Percentiles rank a stretch among this genome's conserved stretches.
Conservation (phyloP, 164 flowering plant genomes). For the Dillenia suffruticosa region DNA sequence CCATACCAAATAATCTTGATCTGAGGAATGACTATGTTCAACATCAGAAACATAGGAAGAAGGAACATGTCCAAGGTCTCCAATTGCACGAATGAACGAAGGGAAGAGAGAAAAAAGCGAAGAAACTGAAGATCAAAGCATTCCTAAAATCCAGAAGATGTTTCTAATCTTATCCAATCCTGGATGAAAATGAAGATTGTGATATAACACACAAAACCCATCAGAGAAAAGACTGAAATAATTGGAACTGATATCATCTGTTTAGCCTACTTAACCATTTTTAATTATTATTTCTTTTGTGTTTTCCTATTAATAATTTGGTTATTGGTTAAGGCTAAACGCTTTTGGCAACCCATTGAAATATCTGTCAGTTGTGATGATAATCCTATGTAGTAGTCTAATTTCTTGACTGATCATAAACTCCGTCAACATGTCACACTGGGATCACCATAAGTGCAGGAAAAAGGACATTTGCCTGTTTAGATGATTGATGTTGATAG, state of each 20-base stretch:
- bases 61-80: conserved; percentile 60
- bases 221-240: conserved; percentile 24
- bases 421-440: too few relatives aligned
- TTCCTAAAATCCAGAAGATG: conserved; percentile 46
- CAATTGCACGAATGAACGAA: conserved; percentile 38
- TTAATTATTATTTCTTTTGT: too few relatives aligned
- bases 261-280: too few relatives aligned
- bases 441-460: too few relatives aligned
- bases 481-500: too few relatives aligned
- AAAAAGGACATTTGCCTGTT: too few relatives aligned
- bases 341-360: too few relatives aligned
- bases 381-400: too few relatives aligned
- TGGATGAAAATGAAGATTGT: conserved; percentile 55
- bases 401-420: too few relatives aligned
- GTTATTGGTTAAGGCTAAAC: too few relatives aligned
- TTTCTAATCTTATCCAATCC: conserved; percentile 44
- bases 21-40: conserved; percentile 29
- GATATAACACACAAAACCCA: conserved; percentile 44
- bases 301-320: too few relatives aligned
- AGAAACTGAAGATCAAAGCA: conserved; percentile 37
- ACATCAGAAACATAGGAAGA: conserved; percentile 52
- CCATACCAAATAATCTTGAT: conserved; percentile 23
- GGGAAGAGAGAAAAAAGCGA: conserved; percentile 43
- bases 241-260: conserved; percentile 32
- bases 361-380: too few relatives aligned